Percentiles rank a stretch among this genome's conserved stretches.
Evolutionary conservation across 2,329 filamentous ascomycete genomes (phyloP).

Genomic region (Cryphonectria radicalis): DNA sequence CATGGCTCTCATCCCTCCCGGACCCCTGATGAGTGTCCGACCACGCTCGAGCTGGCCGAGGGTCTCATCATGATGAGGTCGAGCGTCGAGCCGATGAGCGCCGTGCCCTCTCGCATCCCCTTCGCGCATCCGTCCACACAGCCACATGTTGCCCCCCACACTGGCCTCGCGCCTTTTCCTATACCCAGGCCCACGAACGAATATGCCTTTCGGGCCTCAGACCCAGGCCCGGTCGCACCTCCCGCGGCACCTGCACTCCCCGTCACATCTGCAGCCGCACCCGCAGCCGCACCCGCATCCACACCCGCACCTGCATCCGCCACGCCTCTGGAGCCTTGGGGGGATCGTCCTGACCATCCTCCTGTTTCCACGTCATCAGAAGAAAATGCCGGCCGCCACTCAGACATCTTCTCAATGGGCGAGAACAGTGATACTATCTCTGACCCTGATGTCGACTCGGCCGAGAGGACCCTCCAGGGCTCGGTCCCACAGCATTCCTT

Average conservation of each 20-base stretch:
- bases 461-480: neutral
- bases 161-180: slow-evolving; percentile 9
- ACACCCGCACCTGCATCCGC: neutral
- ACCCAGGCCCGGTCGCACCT: neutral
- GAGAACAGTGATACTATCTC: slow-evolving; percentile 27
- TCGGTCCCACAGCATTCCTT: neutral
- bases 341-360: slow-evolving; percentile 12
- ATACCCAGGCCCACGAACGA: neutral
- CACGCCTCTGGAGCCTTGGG: neutral
- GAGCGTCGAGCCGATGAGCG: slow-evolving; percentile 23
- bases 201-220: slow-evolving; percentile 1
- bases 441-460: slow-evolving; percentile 22
- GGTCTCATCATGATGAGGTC: slow-evolving; percentile 28
- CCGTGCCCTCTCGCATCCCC: slow-evolving; percentile 21
- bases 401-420: slow-evolving; percentile 24
- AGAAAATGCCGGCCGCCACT: slow-evolving; percentile 21
- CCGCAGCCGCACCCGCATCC: neutral
- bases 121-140: slow-evolving; percentile 17
- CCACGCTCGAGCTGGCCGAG: slow-evolving; percentile 25
- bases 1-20: slow-evolving; percentile 10
- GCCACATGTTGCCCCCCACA: neutral
- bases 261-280: neutral
- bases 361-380: slow-evolving; percentile 27
- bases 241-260: neutral
- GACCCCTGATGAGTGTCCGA: slow-evolving; percentile 2